Evolutionary conservation across 306 rosid genomes (phyloP).

Genomic region (Arachis stenosperma): DNA sequence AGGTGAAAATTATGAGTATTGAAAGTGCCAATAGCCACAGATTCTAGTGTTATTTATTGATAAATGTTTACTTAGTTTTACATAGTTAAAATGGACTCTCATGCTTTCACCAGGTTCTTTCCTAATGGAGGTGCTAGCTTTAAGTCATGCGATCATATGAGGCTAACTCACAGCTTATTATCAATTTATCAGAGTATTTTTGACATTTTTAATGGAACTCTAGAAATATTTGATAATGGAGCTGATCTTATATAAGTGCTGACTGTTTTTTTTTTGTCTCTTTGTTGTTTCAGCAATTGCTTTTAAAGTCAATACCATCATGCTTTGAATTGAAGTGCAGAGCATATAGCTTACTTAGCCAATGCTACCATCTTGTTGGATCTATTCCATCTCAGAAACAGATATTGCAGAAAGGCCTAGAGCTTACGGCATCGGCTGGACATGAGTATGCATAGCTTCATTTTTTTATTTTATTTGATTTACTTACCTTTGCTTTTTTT

Average conservation of each 20-base stretch:
- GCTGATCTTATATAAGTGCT: background rate
- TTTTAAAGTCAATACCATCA: conserved; percentile 78
- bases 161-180: background rate
- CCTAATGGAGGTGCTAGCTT: background rate
- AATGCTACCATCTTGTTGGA: conserved; percentile 91
- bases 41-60: background rate
- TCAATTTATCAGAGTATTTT: background rate
- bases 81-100: background rate
- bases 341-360: conserved; percentile 86
- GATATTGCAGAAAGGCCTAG: conserved; percentile 73
- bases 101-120: background rate
- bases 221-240: background rate
- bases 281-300: conserved; percentile 60
- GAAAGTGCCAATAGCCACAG: too few relatives aligned
- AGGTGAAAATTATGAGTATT: too few relatives aligned
- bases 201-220: background rate
- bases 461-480: background rate
- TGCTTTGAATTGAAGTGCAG: conserved; percentile 89
- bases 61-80: background rate
- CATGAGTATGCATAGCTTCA: conserved; percentile 54
- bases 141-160: background rate
- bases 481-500: background rate
- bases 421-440: conserved; percentile 67
- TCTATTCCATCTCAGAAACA: conserved; percentile 88
- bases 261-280: background rate